Evolutionary conservation across 2,329 filamentous ascomycete genomes (phyloP), one percentile per base, ranked within the genome.

Genomic region (Ceratocystis alfenasii): DNA sequence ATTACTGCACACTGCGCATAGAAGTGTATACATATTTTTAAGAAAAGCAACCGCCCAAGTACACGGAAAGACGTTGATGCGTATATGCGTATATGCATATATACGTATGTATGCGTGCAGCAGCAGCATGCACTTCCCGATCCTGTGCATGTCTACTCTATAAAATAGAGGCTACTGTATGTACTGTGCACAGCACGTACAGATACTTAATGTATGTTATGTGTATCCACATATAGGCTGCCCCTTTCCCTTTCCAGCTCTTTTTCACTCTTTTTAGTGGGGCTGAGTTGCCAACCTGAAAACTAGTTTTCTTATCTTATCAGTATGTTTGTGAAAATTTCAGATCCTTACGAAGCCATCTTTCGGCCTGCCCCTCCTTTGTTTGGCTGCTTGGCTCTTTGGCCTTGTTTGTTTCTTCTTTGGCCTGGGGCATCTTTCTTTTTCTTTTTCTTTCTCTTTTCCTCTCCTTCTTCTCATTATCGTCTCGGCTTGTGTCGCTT

Each of bases 381-480:
- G 45, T 22, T 41, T 44, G 53, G 30, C 28, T 60, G 7, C 17
- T 33, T 63, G 48, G 8, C 5, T 41, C 10, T 63, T 63, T 53
- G 25, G 17, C 41, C 30, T 17, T 30, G 44, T 48, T 17, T 36
- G 22, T 20, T 48, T 28, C 10, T 28, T 53, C 20, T n/a, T 6
- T 53, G 10, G 48, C 48, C 48, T 53, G 59, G 30, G 30, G 30
- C 3, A 44, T 20, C 22, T 62, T 44, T 45, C 41, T 36, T 63
- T 65, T 17, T n/a, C 20, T 57, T 63, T 25, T 30, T 62, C 15
- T 66, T 62, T 33, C 57, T 44, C 46, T 50, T 17, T 46, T 33
- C 30, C 36, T 45, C 5, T 50, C 5, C 60, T 8, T 62, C 44
- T 62, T 62, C 59, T 62, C 44, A 28, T 41, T 41, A 15, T 41